Base-by-base conservation (phyloP, 2,329 filamentous ascomycete genomes). In the Ceratocystis papillata region DNA sequence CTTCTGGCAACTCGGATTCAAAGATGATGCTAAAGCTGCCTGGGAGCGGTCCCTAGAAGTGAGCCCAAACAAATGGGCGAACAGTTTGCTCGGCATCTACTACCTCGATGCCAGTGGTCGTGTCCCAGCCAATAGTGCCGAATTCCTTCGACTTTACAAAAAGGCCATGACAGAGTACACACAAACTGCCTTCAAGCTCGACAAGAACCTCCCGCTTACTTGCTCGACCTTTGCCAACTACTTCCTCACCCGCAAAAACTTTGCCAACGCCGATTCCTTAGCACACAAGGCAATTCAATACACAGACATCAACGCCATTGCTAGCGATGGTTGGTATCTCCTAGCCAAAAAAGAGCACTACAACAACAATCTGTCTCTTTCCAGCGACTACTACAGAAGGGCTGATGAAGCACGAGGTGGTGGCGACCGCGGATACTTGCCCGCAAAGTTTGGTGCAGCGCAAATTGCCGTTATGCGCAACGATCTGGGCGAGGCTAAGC, bases 311-410 rank as follows among this genome's bases (percentile, higher is more conserved):
- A 96, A 96, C 74, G 90, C 92, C 2, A 90, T 97, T 74, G 93
- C 93, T 28, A 96, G 93, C 76, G 95, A 99, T 73, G 95, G 94
- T 45, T 97, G 93, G 92, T 99, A 96, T 76, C 78, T 97, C 7
- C 83, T 97, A 50, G 94, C 91, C 33, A 83, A 92, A 68, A 96
- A 96, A 74, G 90, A 93, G 69, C 94, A 99, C 73, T 90, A 90
- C 70, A 83, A 85, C 67, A 87, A 88, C 53, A 86, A 96, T 67
- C 76, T 84, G 5, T 81, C 87, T 22, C 87, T 85, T 66, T 93
- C 94, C 1, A 84, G 83, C 22, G 90, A 96, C 72, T 96, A 87
- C 75, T 99, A 99, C 76, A 85, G 86, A 65, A 87, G 89, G 70
- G 89, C 95, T 1, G 94, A 99, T 74, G 89, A 95, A 74, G 92